A percentile compares a stretch with the other conserved stretches of the same genome.
phyloP scores from a whole-genome alignment of 2,329 filamentous ascomycete species.

The Pseudogymnoascus sp. region DNA sequence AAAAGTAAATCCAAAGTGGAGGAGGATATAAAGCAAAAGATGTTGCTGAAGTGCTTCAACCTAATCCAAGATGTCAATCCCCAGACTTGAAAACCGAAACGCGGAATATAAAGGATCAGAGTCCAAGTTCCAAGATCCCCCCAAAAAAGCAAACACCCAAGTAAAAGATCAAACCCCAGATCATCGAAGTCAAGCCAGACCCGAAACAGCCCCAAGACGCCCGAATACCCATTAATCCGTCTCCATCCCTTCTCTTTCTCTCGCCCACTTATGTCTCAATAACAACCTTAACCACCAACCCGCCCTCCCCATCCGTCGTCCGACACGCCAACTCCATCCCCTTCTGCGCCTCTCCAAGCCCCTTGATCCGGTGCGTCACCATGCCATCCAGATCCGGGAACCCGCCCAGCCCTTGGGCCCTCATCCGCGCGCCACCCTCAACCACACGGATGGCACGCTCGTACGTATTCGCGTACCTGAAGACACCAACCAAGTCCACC shows the following conservation, averaged over 20 bases:
- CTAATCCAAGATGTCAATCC: not conserved
- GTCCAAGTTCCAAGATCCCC: not conserved
- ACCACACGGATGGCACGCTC: constrained; percentile 67
- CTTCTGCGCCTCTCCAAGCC: constrained; percentile 77
- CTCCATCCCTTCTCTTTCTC: not conserved
- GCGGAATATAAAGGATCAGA: not conserved
- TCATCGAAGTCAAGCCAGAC: not conserved
- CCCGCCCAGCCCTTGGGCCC: constrained; percentile 77
- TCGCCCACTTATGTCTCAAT: not conserved
- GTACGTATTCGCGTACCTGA: constrained; percentile 84
- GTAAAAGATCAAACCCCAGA: not conserved
- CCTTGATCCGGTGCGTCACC: constrained; percentile 76
- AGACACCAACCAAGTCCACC: constrained; percentile 76
- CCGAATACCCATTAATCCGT: not conserved
- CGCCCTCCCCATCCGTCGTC: constrained; percentile 59
- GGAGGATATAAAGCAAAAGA: not conserved
- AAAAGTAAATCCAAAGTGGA: not conserved
- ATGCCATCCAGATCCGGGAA: constrained; percentile 48
- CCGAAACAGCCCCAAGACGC: not conserved
- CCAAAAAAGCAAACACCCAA: not conserved
- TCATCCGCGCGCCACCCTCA: constrained; percentile 53
- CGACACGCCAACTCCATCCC: constrained; percentile 69
- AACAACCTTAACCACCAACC: constrained; percentile 19
- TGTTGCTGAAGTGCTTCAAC: not conserved
- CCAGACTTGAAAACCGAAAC: not conserved